Conservation (phyloP, 176 grass and related monocot genomes). For the Juncus effusus region DNA sequence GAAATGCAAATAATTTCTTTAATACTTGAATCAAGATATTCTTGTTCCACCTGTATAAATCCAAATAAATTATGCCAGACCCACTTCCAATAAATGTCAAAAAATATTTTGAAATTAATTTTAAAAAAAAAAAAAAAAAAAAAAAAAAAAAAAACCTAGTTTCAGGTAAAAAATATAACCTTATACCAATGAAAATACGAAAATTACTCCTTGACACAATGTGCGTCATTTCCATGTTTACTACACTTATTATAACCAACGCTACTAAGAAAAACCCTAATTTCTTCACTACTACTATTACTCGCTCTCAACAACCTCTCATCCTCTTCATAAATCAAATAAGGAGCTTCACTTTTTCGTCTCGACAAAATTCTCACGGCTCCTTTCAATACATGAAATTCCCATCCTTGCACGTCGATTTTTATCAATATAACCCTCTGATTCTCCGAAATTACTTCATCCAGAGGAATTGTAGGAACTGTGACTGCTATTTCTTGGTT, state of each 20-base stretch:
- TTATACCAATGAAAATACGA: neutral
- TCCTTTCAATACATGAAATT: conserved; percentile 75
- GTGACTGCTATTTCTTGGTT: conserved; percentile 66
- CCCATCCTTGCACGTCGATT: conserved; percentile 97
- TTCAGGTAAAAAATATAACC: neutral
- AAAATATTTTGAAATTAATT: neutral
- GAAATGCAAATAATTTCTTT: neutral
- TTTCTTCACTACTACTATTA: conserved; percentile 67
- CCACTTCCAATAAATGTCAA: conserved; percentile 1
- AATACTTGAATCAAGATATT: neutral
- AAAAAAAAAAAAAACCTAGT: neutral
- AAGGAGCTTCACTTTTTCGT: conserved; percentile 73
- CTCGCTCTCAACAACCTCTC: conserved; percentile 70
- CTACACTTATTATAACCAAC: conserved; percentile 70
- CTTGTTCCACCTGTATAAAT: neutral
- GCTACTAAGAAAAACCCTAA: conserved; percentile 72
- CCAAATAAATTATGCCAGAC: neutral
- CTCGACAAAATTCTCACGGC: conserved; percentile 56
- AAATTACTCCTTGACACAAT: conserved; percentile 62
- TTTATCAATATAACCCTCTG: conserved; percentile 66
- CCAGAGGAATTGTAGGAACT: conserved; percentile 73
- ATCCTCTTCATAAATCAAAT: conserved; percentile 94
- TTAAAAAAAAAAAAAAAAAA: neutral
- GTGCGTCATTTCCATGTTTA: conserved; percentile 55
- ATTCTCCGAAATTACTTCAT: conserved; percentile 66